Evolutionary conservation across 148 eudicot species (phyloP), one percentile per base, ranked within the genome.

Genomic region (Diospyros kaki): DNA sequence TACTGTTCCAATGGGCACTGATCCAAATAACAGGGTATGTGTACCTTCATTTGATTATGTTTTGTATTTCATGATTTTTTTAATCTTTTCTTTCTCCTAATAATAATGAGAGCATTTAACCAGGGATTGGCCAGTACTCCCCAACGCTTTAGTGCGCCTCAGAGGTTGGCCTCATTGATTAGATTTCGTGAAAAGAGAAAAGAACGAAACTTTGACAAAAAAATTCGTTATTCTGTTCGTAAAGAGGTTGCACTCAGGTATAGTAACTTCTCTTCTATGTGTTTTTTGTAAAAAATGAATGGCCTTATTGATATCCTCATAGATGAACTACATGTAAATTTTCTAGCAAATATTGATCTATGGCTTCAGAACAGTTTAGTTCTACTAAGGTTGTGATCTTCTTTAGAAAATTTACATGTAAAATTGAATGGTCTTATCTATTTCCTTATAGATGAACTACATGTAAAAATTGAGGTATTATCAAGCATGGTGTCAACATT

Each of bases 191-290:
- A 87, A 78, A 91, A 91, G 85, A 77, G 90, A 64, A 91, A 91
- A 81, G 97, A 86, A 53, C 84, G 97, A 3, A 89, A 87, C 74
- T 91, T 91, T 68, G 93, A 89, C 69, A 91, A 89, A 87, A 91
- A 91, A 83, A 91, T 91, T 28, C 93, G 93, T 39, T 89, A 91
- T 79, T 86, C 97, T 9, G 93, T 91, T 73, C 91, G 91, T 64
- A 89, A 91, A 77, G 97, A 89, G 77, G 97, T 91, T 59, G 96
- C 96, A 38, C 89, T 91, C 50, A 87, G 97, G 97, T 89, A 86
- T 66, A 60, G 59, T 40, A 46, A 50, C 9, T 72, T 68, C 13
- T 69, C 40, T 4, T 64, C 14, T 45, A 40, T 38, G 41, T 64
- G 15, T 48, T 48, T 48, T 14, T 55, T 55, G 12, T 55, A 28